Conservation (phyloP, 75 land plant species). For the Pinus tabuliformis region DNA sequence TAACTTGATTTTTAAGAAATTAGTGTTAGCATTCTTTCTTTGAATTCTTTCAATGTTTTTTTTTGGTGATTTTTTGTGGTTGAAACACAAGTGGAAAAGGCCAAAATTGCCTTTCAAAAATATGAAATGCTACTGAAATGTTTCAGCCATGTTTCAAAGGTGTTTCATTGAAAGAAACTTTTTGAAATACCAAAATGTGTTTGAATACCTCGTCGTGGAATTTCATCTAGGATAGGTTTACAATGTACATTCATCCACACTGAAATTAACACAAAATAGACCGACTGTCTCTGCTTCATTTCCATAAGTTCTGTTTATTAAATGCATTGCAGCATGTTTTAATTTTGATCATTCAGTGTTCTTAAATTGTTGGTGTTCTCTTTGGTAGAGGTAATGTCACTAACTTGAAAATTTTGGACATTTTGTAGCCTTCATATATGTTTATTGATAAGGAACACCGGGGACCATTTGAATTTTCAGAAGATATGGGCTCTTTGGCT, state of each 20-base stretch:
- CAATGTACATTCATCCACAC: neutral
- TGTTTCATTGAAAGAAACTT: too few relatives aligned
- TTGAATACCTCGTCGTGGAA: too few relatives aligned
- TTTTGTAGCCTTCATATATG: constrained; percentile 96
- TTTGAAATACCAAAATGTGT: too few relatives aligned
- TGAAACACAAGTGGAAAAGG: too few relatives aligned
- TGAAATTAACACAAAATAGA: neutral
- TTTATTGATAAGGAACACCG: constrained; percentile 96
- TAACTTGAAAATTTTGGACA: constrained; percentile 3
- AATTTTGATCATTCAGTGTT: neutral
- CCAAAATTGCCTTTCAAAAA: too few relatives aligned
- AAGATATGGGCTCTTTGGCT: constrained; percentile 62
- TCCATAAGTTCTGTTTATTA: neutral
- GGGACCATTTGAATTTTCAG: constrained; percentile 87
- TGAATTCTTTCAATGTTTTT: too few relatives aligned
- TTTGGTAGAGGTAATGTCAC: neutral
- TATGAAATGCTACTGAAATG: too few relatives aligned
- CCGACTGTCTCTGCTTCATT: neutral
- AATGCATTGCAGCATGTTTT: neutral
- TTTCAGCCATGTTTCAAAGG: too few relatives aligned
- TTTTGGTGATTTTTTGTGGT: too few relatives aligned
- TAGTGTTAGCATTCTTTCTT: too few relatives aligned
- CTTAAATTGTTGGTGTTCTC: neutral
- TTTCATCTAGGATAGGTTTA: too few relatives aligned
- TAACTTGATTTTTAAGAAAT: too few relatives aligned